These are phyloP conservation scores for Aspergillus biplanus DNA, from an alignment of 495 filamentous ascomycete genomes.

Conservation along the genomic window DNA sequence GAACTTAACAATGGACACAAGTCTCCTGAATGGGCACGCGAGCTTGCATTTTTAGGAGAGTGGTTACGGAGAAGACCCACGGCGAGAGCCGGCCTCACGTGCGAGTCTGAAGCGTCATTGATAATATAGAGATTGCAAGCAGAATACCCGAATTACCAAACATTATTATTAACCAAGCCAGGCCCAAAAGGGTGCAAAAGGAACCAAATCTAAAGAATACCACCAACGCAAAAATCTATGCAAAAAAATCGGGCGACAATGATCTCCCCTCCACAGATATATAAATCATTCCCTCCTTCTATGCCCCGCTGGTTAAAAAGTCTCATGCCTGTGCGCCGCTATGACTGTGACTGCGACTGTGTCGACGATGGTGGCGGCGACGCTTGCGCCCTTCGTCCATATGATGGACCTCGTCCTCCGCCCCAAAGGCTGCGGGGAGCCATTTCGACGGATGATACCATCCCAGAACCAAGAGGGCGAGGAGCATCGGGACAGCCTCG, in stretches of 20 bases:
- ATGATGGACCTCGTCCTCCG: neutral
- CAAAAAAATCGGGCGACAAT: neutral
- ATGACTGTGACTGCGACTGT: neutral
- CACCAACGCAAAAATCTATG: too few species aligned
- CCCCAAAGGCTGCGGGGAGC: neutral
- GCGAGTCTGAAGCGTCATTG: neutral
- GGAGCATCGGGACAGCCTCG: neutral
- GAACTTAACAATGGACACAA: neutral
- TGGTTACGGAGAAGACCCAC: neutral
- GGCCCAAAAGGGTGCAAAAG: too few species aligned
- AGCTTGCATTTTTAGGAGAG: neutral
- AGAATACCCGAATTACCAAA: too few species aligned
- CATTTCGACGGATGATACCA: neutral
- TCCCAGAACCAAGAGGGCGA: neutral
- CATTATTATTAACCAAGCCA: too few species aligned
- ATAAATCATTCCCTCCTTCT: too few species aligned
- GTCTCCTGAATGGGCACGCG: neutral
- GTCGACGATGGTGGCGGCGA: neutral
- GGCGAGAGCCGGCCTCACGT: neutral
- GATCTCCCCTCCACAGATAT: neutral
- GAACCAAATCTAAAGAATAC: too few species aligned
- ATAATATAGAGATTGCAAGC: neutral
- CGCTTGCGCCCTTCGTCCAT: neutral
- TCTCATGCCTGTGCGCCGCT: too few species aligned
- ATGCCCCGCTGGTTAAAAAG: too few species aligned